phyloP scores from a whole-genome alignment of 1,284 basidiomycete genomes.

The Schizophyllum commune region DNA sequence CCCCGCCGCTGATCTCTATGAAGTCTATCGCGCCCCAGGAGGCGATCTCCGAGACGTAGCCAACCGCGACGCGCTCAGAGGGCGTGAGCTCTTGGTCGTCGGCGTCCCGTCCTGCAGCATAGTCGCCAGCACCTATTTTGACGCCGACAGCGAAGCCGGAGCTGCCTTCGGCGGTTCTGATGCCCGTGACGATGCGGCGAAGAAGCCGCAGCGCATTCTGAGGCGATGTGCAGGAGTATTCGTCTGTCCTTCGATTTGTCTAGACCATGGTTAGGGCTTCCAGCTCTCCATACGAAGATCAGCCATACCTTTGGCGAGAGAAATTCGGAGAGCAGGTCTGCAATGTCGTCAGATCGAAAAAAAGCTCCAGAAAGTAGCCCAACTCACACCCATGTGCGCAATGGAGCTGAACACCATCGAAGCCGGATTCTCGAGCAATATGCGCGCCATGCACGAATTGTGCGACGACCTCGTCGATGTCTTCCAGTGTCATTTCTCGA shows the following conservation, averaged over 20 bases:
- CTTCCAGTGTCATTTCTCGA: constrained; percentile 45
- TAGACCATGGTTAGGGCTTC: constrained; percentile 19
- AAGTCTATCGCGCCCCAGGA: constrained; percentile 67
- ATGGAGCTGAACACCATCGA: constrained; percentile 88
- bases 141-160: constrained; percentile 69
- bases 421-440: constrained; percentile 65
- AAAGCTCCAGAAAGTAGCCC: not conserved
- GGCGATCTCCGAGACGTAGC: constrained; percentile 59
- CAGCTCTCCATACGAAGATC: not conserved
- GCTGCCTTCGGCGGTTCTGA: constrained; percentile 48
- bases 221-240: constrained; percentile 39
- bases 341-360: not conserved
- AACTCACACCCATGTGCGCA: constrained; percentile 81
- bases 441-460: constrained; percentile 68
- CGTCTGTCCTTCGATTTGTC: constrained; percentile 66
- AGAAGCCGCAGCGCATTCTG: constrained; percentile 55
- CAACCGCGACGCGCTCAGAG: constrained; percentile 45
- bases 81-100: constrained; percentile 18
- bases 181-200: constrained; percentile 51
- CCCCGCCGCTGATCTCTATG: constrained; percentile 83
- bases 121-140: constrained; percentile 88
- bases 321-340: constrained; percentile 82
- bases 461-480: constrained; percentile 57
- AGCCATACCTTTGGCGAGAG: constrained; percentile 64
- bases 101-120: constrained; percentile 43